phyloP scores from a whole-genome alignment of 2,329 filamentous ascomycete genomes.

The Epichloe scottii region DNA sequence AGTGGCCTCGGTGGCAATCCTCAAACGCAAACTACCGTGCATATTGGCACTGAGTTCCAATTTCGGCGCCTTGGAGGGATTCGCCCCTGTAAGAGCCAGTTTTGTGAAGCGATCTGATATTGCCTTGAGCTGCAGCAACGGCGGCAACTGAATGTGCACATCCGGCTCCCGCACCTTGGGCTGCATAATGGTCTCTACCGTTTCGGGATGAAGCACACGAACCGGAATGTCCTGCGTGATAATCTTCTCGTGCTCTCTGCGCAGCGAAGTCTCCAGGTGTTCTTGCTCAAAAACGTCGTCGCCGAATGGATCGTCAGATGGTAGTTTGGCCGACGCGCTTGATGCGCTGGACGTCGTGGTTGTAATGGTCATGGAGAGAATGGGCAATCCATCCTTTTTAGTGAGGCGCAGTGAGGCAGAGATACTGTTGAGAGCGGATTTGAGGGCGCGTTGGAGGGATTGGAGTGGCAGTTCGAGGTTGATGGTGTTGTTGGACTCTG shows the following conservation, averaged over 20 bases:
- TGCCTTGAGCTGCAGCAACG: conserved; percentile 76
- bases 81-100: conserved; percentile 46
- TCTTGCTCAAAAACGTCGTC: conserved; percentile 33
- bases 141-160: conserved; percentile 83
- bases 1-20: conserved; percentile 71
- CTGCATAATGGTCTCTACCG: conserved; percentile 88
- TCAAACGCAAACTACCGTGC: conserved; percentile 73
- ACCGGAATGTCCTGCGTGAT: conserved; percentile 96
- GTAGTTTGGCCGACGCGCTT: conserved; percentile 15
- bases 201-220: conserved; percentile 69
- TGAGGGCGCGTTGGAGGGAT: conserved; percentile 80
- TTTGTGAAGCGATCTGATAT: conserved; percentile 94
- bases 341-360: conserved; percentile 47
- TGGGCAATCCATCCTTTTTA: conserved; percentile 77
- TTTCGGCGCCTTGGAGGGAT: conserved; percentile 42
- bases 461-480: conserved; percentile 91
- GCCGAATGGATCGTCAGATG: conserved; percentile 26
- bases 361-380: conserved; percentile 82
- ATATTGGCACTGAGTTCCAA: conserved; percentile 87
- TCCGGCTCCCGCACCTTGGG: conserved; percentile 83
- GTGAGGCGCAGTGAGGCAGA: conserved; percentile 80
- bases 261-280: conserved; percentile 43
- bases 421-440: conserved; percentile 69
- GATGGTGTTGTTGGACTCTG: conserved; percentile 72
- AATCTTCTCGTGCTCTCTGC: conserved; percentile 71